phyloP scores from a whole-genome alignment of 768 basidiomycete genomes.

The Kwoniella mangroviensis region DNA sequence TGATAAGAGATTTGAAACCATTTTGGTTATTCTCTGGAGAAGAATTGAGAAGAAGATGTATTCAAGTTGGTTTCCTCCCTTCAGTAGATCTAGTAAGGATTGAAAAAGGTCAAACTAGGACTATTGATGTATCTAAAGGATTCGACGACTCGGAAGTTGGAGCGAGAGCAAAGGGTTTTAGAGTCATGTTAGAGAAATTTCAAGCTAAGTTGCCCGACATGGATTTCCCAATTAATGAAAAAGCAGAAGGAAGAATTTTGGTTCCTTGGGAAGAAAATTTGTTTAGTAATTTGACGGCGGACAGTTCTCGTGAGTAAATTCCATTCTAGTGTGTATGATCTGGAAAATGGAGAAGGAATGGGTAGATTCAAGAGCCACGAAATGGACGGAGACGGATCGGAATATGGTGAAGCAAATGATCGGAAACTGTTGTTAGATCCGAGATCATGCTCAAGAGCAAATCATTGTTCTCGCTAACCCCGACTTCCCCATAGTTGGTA shows the following conservation, averaged over 20 bases:
- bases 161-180: conserved; percentile 77
- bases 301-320: conserved; percentile 53
- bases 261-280: conserved; percentile 87
- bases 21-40: conserved; percentile 77
- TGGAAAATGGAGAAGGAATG: no score
- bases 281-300: conserved; percentile 71
- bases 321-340: background rate
- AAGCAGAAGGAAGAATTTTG: conserved; percentile 89
- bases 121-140: conserved; percentile 67
- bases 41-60: conserved; percentile 69
- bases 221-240: conserved; percentile 91
- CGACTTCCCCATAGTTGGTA: conserved; percentile 59
- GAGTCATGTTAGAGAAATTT: conserved; percentile 74
- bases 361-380: no score
- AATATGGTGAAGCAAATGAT: no score
- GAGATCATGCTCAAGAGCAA: background rate
- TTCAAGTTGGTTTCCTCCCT: conserved; percentile 74
- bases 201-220: conserved; percentile 79
- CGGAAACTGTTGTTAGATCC: background rate
- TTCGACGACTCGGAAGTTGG: conserved; percentile 72
- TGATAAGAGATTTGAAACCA: conserved; percentile 78
- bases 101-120: conserved; percentile 66
- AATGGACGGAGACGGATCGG: no score
- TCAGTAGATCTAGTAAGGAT: conserved; percentile 88
- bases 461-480: background rate